Conservation (phyloP, 2,329 filamentous ascomycete genomes). For the Paraphaeosphaeria sporulosa region DNA sequence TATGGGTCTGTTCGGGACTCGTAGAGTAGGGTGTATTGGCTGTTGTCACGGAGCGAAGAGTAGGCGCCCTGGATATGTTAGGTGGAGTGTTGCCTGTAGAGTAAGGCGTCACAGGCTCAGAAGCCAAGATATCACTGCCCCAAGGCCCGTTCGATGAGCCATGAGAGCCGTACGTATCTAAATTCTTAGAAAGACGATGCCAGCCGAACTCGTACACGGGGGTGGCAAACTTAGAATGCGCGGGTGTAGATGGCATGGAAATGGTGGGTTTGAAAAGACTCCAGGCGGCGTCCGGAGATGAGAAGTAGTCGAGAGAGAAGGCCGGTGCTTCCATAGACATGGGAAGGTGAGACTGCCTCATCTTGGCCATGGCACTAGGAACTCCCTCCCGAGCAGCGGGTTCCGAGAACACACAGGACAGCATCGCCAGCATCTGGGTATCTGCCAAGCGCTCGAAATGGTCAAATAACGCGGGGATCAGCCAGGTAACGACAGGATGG, state of each 20-base stretch:
- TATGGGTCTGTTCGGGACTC: conserved; percentile 50
- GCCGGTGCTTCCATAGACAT: conserved; percentile 54
- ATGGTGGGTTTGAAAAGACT: conserved; percentile 51
- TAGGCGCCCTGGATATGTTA: conserved; percentile 50
- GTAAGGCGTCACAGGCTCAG: conserved; percentile 59
- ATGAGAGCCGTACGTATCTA: conserved; percentile 56
- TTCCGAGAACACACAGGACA: conserved; percentile 66
- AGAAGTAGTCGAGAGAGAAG: conserved; percentile 58
- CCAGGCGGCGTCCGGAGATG: conserved; percentile 53
- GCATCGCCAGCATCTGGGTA: conserved; percentile 71
- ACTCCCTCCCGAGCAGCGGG: conserved; percentile 53
- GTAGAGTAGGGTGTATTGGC: conserved; percentile 52
- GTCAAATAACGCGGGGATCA: conserved; percentile 65
- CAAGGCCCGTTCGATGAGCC: conserved; percentile 61
- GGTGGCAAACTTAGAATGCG: conserved; percentile 40
- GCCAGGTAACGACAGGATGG: conserved; percentile 64
- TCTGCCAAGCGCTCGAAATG: conserved; percentile 68
- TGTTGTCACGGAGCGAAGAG: conserved; percentile 45
- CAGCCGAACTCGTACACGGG: conserved; percentile 42
- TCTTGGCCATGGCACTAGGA: conserved; percentile 46
- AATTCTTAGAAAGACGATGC: conserved; percentile 37
- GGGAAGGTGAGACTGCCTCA: conserved; percentile 45
- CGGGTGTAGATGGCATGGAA: conserved; percentile 41
- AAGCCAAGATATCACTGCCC: conserved; percentile 50
- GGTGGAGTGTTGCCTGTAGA: conserved; percentile 63